These are phyloP conservation scores for Sporothrix curviconia DNA, from an alignment of 2,329 filamentous ascomycete genomes.

Conservation along the genomic window DNA sequence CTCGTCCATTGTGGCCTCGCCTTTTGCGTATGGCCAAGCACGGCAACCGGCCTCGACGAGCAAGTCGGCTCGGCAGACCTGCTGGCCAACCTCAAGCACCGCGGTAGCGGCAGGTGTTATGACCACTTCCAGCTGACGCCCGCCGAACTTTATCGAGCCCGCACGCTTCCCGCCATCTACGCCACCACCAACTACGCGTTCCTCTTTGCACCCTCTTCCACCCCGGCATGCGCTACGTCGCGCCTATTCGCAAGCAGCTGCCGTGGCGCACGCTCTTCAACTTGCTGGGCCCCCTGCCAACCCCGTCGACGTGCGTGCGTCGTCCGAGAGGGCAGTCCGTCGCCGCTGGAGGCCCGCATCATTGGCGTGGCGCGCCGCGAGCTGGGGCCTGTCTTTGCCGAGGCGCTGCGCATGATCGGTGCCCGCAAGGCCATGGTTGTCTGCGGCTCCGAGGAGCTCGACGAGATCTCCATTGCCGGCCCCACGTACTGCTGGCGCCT, in stretches of 20 bases:
- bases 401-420: constrained; percentile 71
- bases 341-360: constrained; percentile 69
- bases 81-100: constrained; percentile 64
- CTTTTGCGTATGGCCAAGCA: constrained; percentile 89
- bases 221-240: constrained; percentile 85
- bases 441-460: constrained; percentile 84
- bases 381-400: constrained; percentile 81
- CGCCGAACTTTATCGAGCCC: constrained; percentile 68
- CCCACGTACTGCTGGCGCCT: constrained; percentile 84
- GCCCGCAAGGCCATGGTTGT: constrained; percentile 81
- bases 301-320: constrained; percentile 61
- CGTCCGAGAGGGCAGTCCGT: background rate
- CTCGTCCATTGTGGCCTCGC: constrained; percentile 83
- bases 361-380: constrained; percentile 87
- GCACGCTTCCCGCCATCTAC: constrained; percentile 67
- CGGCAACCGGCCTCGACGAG: constrained; percentile 94
- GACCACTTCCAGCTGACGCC: too few species aligned
- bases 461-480: constrained; percentile 91
- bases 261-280: constrained; percentile 98
- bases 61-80: constrained; percentile 90
- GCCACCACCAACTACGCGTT: constrained; percentile 83
- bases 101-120: too few species aligned
- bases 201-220: constrained; percentile 94
- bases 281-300: constrained; percentile 86
- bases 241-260: constrained; percentile 76